Percentiles rank a stretch among this genome's conserved stretches.
Conservation (phyloP, 2,329 filamentous ascomycete species). For the Talaromyces funiculosus region DNA sequence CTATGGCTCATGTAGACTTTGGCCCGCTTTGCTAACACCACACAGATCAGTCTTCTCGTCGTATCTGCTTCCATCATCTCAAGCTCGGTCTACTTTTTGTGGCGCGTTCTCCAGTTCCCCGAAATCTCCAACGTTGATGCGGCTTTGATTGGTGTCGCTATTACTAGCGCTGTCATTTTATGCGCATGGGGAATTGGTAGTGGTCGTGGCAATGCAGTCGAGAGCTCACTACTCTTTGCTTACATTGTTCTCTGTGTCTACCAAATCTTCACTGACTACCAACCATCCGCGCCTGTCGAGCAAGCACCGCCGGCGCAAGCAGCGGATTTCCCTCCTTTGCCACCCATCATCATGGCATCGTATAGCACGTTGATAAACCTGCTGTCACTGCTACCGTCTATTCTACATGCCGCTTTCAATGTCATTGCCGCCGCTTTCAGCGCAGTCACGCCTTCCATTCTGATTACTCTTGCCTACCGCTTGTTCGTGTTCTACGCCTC, state of each 20-base stretch:
- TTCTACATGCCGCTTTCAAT: conserved; percentile 74
- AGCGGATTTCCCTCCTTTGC: conserved; percentile 82
- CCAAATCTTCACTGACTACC: conserved; percentile 98
- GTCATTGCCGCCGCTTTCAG: conserved; percentile 89
- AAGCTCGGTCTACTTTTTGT: conserved; percentile 91
- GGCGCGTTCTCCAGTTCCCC: conserved; percentile 89
- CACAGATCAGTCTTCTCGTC: conserved; percentile 77
- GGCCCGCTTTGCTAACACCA: conserved; percentile 16
- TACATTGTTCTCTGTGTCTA: conserved; percentile 98
- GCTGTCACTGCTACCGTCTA: conserved; percentile 74
- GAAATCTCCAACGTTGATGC: conserved; percentile 90
- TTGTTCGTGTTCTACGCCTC: conserved; percentile 93
- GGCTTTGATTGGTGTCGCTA: conserved; percentile 82
- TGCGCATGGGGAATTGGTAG: conserved; percentile 92
- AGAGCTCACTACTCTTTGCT: conserved; percentile 90
- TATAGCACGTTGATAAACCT: conserved; percentile 87
- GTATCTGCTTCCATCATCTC: conserved; percentile 87
- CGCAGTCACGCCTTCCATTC: conserved; percentile 90
- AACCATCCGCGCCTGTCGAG: conserved; percentile 64
- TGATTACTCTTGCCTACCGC: conserved; percentile 90
- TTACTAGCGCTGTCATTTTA: conserved; percentile 87
- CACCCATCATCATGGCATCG: conserved; percentile 96
- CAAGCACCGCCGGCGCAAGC: conserved; percentile 53
- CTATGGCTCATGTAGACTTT: neutral
- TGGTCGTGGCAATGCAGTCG: conserved; percentile 87